Evolutionary conservation across 352 stramenopile species (phyloP), one percentile per base, ranked within the genome.

Genomic region (Phytophthora chlamydospora): DNA sequence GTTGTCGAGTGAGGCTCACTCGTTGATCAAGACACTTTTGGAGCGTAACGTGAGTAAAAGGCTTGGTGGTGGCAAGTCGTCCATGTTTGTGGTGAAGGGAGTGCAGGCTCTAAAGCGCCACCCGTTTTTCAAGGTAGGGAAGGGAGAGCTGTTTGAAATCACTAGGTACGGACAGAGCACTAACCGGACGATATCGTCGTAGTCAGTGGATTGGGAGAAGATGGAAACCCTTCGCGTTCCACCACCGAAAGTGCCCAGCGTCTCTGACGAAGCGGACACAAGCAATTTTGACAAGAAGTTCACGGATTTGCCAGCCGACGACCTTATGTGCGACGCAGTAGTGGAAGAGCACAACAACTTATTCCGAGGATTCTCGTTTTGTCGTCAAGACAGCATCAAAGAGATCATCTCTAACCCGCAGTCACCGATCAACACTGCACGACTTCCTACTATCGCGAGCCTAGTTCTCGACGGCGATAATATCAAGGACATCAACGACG

Each of bases 11-110:
- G 80, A 95, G 31, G 91, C 94, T 16, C 96, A 97, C 69, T 98
- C 97, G 46, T 68, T 99, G 17, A 80, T 99, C 42, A 98, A 98
- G 62, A 90, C 89, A 12, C 73, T 99, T 6, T 80, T 99, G 14
- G 96, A 99, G 75, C 89, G 96, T 36, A 98, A 99, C 72, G 92
- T 97, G 6, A 90, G 87, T 58, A 97, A 98, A 68, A 78, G 97
- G 32, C 80, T 99, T 31, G 97, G 96, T 31, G 84, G 85, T 0
- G 81, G 94, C 7, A 98, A 97, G 68, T 96, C 90, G 14, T 99
- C 93, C 13, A 99, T 99, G 95, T 99, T 99, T 68, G 84, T 98
- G 35, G 88, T 99, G 4, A 96, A 97, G 44, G 97, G 97, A 29
- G 91, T 99, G 6, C 85, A 97, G 24, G 96, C 88, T 19, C 62